These are phyloP conservation scores for Metschnikowia gruessii DNA, from an alignment of 805 yeast species.

Conservation along the genomic window DNA sequence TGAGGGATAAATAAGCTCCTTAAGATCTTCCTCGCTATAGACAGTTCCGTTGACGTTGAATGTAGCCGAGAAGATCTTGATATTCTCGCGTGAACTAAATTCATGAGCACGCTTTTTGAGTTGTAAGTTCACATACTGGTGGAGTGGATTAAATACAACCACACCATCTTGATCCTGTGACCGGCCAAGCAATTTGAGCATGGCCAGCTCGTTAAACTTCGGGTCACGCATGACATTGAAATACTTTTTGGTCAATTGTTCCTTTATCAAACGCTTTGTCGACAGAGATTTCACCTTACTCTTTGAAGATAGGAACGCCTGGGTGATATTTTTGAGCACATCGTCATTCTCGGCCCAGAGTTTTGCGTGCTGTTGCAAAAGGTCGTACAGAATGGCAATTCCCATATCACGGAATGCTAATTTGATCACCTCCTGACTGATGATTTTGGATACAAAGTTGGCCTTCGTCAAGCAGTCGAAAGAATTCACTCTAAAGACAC, in stretches of 20 bases:
- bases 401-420: slow-evolving; percentile 46
- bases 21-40: slow-evolving; percentile 40
- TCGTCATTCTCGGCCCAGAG: slow-evolving; percentile 50
- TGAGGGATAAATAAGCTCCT: slow-evolving; percentile 46
- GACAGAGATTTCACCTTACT: slow-evolving; percentile 45
- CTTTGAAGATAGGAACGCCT: slow-evolving; percentile 37
- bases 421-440: slow-evolving; percentile 48
- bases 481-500: slow-evolving; percentile 49
- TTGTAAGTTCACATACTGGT: slow-evolving; percentile 47
- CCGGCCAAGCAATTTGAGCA: slow-evolving; percentile 50
- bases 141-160: slow-evolving; percentile 50
- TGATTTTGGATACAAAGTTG: slow-evolving; percentile 45
- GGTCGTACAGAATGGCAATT: slow-evolving; percentile 30
- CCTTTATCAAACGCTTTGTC: slow-evolving; percentile 32
- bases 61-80: slow-evolving; percentile 47
- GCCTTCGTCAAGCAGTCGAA: slow-evolving; percentile 50
- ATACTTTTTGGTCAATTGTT: slow-evolving; percentile 37
- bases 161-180: slow-evolving; percentile 45
- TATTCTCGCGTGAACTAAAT: slow-evolving; percentile 40
- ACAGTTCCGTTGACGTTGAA: slow-evolving; percentile 53
- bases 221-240: slow-evolving; percentile 42
- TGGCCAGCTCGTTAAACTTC: slow-evolving; percentile 39
- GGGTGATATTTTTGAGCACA: slow-evolving; percentile 37
- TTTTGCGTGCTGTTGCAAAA: slow-evolving; percentile 38
- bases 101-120: slow-evolving; percentile 38